phyloP scores from a whole-genome alignment of 441 rosid genomes.

The Pelargonium cotyledonis region DNA sequence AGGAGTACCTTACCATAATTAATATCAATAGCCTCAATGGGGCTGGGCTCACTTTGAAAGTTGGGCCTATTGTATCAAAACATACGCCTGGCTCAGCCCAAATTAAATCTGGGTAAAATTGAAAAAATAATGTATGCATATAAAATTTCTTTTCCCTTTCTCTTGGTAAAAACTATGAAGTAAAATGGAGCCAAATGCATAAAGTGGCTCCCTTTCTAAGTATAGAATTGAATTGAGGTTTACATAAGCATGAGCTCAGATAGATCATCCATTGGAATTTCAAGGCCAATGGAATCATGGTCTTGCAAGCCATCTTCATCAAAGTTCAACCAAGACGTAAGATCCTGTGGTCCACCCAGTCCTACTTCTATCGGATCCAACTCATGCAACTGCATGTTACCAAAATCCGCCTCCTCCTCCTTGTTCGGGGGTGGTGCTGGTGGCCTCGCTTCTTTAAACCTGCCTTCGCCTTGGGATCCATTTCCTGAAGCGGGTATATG shows the following conservation, averaged over 20 bases:
- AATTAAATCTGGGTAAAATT: not conserved
- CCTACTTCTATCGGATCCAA: slow-evolving; percentile 39
- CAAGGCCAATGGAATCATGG: slow-evolving; percentile 36
- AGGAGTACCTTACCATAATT: too few relatives aligned
- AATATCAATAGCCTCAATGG: not conserved
- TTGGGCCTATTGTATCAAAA: not conserved
- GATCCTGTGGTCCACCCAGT: slow-evolving; percentile 26
- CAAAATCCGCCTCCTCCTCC: slow-evolving; percentile 22
- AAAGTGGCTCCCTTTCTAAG: not conserved
- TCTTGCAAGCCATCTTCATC: slow-evolving; percentile 53
- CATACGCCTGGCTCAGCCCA: not conserved
- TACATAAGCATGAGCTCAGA: slow-evolving; percentile 33
- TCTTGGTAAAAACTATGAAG: too few relatives aligned
- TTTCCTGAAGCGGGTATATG: slow-evolving; percentile 36
- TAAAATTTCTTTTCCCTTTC: too few relatives aligned
- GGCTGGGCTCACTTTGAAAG: not conserved
- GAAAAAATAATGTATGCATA: not conserved
- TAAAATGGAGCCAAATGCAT: too few relatives aligned
- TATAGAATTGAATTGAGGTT: slow-evolving; percentile 29
- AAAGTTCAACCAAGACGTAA: slow-evolving; percentile 36
- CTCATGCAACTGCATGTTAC: slow-evolving; percentile 29
- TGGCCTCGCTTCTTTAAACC: slow-evolving; percentile 17
- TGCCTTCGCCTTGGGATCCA: slow-evolving; percentile 21
- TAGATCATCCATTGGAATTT: slow-evolving; percentile 51
- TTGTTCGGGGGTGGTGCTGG: too few relatives aligned